A percentile compares a stretch with the other conserved stretches of the same genome.
Conservation (phyloP, 2,329 filamentous ascomycete genomes). For the Scopulariopsis brevicaulis region DNA sequence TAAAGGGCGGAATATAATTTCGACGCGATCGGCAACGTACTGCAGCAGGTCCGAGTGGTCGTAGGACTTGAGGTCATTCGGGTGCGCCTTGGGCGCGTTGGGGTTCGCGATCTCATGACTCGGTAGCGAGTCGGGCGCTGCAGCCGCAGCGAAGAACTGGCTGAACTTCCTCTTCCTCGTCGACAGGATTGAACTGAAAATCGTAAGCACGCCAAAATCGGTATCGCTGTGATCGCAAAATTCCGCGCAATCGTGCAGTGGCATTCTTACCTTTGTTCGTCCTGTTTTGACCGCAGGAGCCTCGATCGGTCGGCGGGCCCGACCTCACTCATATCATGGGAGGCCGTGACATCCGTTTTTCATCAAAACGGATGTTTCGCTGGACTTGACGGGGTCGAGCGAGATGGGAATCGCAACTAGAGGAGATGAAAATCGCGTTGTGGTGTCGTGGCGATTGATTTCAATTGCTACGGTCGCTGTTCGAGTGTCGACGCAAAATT, state of each 20-base stretch:
- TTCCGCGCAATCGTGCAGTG: constrained; percentile 30
- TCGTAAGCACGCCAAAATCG: constrained; percentile 30
- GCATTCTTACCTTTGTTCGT: constrained; percentile 46
- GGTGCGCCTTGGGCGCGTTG: constrained; percentile 39
- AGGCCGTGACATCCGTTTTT: constrained; percentile 60
- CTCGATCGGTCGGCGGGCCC: constrained; percentile 52
- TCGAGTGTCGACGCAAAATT: constrained; percentile 1
- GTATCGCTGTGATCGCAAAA: constrained; percentile 37
- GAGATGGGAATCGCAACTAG: constrained; percentile 5
- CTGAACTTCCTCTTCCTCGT: constrained; percentile 87
- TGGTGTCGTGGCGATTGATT: constrained; percentile 6
- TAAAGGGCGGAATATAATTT: neutral
- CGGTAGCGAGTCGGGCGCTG: constrained; percentile 51
- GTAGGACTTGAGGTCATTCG: constrained; percentile 29
- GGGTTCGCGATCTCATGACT: constrained; percentile 43
- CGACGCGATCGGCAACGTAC: constrained; percentile 33
- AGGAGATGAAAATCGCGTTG: constrained; percentile 6
- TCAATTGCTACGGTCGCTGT: neutral
- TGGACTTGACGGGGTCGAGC: constrained; percentile 4
- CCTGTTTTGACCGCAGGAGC: constrained; percentile 54
- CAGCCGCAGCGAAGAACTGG: constrained; percentile 73
- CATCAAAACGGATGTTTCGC: constrained; percentile 42
- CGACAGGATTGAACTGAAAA: constrained; percentile 56
- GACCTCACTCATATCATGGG: constrained; percentile 63
- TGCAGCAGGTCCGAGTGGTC: constrained; percentile 37